phyloP scores from a whole-genome alignment of 176 grass and related monocot species.

The Lolium multiflorum region DNA sequence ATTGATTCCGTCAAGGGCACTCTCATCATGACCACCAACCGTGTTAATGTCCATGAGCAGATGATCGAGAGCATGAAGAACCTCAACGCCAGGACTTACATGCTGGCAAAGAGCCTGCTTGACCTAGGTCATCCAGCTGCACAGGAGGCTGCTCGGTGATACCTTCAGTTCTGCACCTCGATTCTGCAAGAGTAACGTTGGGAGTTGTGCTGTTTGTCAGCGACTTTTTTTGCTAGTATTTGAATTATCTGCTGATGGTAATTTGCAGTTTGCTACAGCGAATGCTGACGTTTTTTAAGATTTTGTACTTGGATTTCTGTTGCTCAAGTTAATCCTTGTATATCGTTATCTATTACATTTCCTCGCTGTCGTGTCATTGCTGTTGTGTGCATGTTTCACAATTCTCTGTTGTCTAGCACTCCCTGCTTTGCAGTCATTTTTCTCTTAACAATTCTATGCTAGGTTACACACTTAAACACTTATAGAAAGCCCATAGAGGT shows the following conservation, averaged over 20 bases:
- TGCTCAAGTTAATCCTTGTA: neutral
- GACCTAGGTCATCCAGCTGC: conserved; percentile 77
- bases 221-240: neutral
- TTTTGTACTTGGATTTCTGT: neutral
- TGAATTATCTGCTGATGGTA: neutral
- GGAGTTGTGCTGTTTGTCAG: conserved; percentile 1
- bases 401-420: neutral
- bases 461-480: too few relatives aligned
- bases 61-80: conserved; percentile 87
- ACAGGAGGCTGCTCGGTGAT: conserved; percentile 54
- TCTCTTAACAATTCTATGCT: too few relatives aligned
- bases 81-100: conserved; percentile 76
- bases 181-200: neutral
- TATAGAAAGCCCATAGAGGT: too few relatives aligned
- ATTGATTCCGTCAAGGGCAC: conserved; percentile 86
- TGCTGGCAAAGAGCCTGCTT: conserved; percentile 93
- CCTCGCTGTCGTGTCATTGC: neutral
- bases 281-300: neutral
- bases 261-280: neutral
- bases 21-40: conserved; percentile 77
- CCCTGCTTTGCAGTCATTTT: neutral
- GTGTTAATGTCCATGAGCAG: conserved; percentile 85
- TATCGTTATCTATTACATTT: neutral
- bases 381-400: neutral
- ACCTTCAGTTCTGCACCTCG: neutral